Percentiles rank a stretch among this genome's conserved stretches.
These are phyloP conservation scores for Somion occarium DNA, from an alignment of 1,284 basidiomycete genomes.

Conservation along the genomic window DNA sequence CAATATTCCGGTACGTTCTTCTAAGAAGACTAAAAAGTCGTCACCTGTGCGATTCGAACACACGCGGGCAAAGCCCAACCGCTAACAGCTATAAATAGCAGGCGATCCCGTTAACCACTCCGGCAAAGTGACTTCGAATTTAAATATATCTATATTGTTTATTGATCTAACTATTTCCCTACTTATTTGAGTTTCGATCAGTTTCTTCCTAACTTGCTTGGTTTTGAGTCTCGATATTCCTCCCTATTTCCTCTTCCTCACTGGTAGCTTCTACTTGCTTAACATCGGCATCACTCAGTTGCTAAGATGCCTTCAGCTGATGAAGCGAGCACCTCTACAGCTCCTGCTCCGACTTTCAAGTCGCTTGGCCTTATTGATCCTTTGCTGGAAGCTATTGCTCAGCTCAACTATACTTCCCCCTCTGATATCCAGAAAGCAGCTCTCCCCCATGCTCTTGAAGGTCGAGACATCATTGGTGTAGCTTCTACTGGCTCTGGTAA, in stretches of 20 bases:
- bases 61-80: constrained; percentile 68
- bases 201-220: background rate
- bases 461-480: constrained; percentile 95
- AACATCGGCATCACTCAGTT: no score
- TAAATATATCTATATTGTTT: background rate
- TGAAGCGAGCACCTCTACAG: constrained; percentile 54
- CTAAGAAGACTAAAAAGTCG: constrained; percentile 43
- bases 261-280: no score
- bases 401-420: constrained; percentile 82
- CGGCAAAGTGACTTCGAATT: constrained; percentile 70
- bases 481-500: constrained; percentile 98
- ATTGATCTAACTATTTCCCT: no score
- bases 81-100: constrained; percentile 57
- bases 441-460: constrained; percentile 89
- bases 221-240: background rate
- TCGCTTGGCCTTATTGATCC: constrained; percentile 87
- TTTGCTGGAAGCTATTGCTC: constrained; percentile 81
- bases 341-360: constrained; percentile 45
- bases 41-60: constrained; percentile 88
- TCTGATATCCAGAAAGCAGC: constrained; percentile 90
- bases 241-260: no score
- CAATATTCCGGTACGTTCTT: no score
- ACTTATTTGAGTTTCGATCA: background rate
- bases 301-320: constrained; percentile 42
- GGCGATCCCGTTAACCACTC: constrained; percentile 92